Evolutionary conservation across 345 rosid genomes (phyloP), one percentile per base, ranked within the genome.

Genomic region (Erodium maritimum): DNA sequence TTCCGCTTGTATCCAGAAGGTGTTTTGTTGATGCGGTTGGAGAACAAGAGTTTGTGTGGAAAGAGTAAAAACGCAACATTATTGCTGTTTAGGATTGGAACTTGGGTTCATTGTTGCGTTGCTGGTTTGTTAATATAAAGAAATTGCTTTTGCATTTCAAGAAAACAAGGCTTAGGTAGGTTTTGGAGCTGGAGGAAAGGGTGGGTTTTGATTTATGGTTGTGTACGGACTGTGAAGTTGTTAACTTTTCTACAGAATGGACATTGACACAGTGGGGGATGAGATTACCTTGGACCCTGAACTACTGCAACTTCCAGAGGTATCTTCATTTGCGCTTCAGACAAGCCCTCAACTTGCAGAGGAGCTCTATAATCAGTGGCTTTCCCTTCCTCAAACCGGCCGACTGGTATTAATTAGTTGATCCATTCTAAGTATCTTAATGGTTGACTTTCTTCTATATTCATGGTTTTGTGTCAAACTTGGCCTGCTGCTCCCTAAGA

Each of bases 331-430:
- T 57, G 83, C 78, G 17, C 74, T 93, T 52, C 85, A 87, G 77
- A 82, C 95, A 18, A 77, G 80, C 65, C 87, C 94, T 13, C 81
- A 73, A 61, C 87, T 89, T 67, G 81, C 84, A 0, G 89, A 82
- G 67, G 76, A 68, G 68, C 88, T 93, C 63, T 93, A 87, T 68
- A 91, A 87, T 54, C 94, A 85, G 80, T 89, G 99, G 99, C 94
- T 93, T 57, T 72, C 95, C 4, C 89, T 93, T 19, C 89, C 99
- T 10, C 96, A 93, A 23, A 73, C 91, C 65, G 75, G 76, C 62
- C 87, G 84, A 50, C 82, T 86, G 90, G 99, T 91, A 69, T 16
- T 42, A 11, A 42, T 42, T 42, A 11, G 12, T 42, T 42, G 48
- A 10, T 42, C 48, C 48, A 42, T 42, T 42, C 48, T 42, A 42